These are phyloP conservation scores for Tetrapyrgos nigripes DNA, from an alignment of 1,284 basidiomycete genomes.

Conservation along the genomic window DNA sequence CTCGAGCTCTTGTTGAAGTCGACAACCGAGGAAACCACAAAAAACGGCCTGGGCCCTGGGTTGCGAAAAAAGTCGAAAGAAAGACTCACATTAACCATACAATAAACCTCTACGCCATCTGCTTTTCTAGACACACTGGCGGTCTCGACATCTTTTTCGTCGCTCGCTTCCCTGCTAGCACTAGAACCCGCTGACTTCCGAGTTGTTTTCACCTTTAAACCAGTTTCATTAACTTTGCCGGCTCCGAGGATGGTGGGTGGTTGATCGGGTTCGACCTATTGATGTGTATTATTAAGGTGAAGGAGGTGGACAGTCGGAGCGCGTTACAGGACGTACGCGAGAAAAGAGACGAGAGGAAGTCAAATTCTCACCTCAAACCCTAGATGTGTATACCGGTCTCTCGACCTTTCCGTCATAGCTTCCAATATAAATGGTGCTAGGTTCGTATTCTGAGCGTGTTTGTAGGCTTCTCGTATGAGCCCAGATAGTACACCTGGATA, in stretches of 20 bases:
- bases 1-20: too few species aligned
- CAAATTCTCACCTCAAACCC: slow-evolving; percentile 14
- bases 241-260: slow-evolving; percentile 3
- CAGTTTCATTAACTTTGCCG: not conserved
- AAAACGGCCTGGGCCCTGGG: not conserved
- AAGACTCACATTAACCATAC: slow-evolving; percentile 12
- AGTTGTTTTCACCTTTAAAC: not conserved
- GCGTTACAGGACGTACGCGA: too few species aligned
- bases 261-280: not conserved
- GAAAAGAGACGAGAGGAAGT: not conserved
- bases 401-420: slow-evolving; percentile 12
- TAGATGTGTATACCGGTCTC: slow-evolving; percentile 16
- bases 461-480: slow-evolving; percentile 14
- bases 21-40: too few species aligned
- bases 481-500: slow-evolving; percentile 11
- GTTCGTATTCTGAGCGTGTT: not conserved
- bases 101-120: slow-evolving; percentile 1
- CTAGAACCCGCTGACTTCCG: not conserved
- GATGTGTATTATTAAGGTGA: not conserved
- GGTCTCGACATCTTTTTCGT: too few species aligned
- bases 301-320: too few species aligned
- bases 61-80: not conserved
- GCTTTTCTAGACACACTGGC: too few species aligned
- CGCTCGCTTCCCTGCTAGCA: too few species aligned
- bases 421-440: slow-evolving; percentile 12